Conservation (phyloP, 202 grass and related monocot genomes). For the Bolboschoenoplectus hybrid region DNA sequence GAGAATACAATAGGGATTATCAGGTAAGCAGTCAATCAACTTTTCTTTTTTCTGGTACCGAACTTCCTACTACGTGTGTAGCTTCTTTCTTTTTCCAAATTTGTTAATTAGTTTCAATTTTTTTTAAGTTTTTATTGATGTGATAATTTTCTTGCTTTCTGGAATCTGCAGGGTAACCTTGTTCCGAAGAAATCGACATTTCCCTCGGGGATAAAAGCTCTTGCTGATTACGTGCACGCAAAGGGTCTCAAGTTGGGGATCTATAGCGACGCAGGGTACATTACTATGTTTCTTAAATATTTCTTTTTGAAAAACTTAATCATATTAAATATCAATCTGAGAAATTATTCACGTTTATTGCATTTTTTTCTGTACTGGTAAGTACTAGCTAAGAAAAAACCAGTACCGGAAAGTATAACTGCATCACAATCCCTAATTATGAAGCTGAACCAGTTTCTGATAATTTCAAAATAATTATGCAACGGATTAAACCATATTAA, state of each 20-base stretch:
- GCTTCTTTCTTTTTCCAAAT: neutral
- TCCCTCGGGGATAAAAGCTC: slow-evolving; percentile 86
- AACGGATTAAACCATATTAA: slow-evolving; percentile 12
- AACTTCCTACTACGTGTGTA: slow-evolving; percentile 1
- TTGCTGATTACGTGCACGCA: slow-evolving; percentile 84
- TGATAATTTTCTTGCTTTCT: neutral
- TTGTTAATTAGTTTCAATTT: neutral
- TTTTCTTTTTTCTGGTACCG: neutral
- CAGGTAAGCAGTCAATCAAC: slow-evolving; percentile 50
- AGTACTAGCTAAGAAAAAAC: neutral
- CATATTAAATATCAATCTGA: neutral
- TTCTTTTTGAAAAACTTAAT: slow-evolving; percentile 34
- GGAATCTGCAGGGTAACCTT: slow-evolving; percentile 67
- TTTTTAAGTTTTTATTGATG: neutral
- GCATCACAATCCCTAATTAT: slow-evolving; percentile 14
- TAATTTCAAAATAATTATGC: slow-evolving; percentile 8
- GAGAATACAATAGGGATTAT: slow-evolving; percentile 65
- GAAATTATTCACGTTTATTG: neutral
- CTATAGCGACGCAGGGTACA: slow-evolving; percentile 95
- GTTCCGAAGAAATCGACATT: slow-evolving; percentile 65
- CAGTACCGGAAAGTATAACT: neutral
- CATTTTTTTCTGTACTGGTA: neutral
- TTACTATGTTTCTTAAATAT: slow-evolving; percentile 24
- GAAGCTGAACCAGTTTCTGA: neutral
- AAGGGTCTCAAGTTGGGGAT: slow-evolving; percentile 92